Evolutionary conservation across 148 eudicot genomes (phyloP), one percentile per base, ranked within the genome.

Genomic region (Vaccinium myrtillus): DNA sequence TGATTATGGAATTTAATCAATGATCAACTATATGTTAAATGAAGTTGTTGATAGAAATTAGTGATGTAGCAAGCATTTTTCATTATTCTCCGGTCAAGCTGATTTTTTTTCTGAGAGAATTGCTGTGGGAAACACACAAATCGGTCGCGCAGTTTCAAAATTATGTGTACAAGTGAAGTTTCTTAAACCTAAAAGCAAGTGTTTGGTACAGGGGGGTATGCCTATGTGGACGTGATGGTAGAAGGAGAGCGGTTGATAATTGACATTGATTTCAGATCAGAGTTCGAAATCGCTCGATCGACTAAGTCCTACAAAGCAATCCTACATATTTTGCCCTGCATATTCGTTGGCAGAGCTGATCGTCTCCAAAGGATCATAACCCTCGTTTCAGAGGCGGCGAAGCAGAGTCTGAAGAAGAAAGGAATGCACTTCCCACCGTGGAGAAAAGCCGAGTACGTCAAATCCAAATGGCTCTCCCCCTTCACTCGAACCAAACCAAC

Each of bases 361-460:
- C 96, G 96, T 23, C 91, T 97, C 4, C 83, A 89, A 76, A 91
- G 89, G 84, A 93, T 97, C 50, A 83, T 95, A 27, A 39, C 87
- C 63, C 46, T 95, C 4, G 91, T 93, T 9, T 91, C 96, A 1
- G 96, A 97, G 71, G 98, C 99, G 0, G 95, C 98, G 0, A 95
- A 88, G 78, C 96, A 90, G 85, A 95, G 98, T 90, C 84, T 97
- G 83, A 95, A 93, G 94, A 97, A 94, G 91, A 94, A 92, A 83
- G 98, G 99, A 1, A 90, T 97, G 98, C 94, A 92, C 73, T 87
- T 95, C 39, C 99, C 99, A 3, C 99, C 99, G 10, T 97, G 99
- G 99, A 89, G 99, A 16, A 94, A 92, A 73, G 94, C 95, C 1
- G 98, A 91, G 77, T 97, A 95, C 75, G 92, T 95, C 43, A 89